A percentile compares a stretch with the other conserved stretches of the same genome.
Evolutionary conservation across 352 stramenopile species (phyloP).

Genomic region (Pythium graminicola): DNA sequence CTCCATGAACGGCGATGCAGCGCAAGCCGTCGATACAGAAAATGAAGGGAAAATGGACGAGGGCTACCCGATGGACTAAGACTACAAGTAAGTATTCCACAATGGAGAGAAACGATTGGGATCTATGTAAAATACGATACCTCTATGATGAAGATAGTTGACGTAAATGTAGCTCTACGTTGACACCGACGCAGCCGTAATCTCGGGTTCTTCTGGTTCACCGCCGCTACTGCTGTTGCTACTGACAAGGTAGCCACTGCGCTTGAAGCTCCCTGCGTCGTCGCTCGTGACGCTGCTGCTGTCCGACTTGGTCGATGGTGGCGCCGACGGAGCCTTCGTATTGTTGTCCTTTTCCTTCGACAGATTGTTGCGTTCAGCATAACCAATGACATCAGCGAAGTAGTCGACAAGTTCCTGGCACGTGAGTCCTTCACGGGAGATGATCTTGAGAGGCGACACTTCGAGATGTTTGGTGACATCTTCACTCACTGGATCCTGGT

Average conservation of each 20-base stretch:
- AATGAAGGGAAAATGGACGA: conserved; percentile 4
- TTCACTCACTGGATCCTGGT: conserved; percentile 58
- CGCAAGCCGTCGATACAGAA: background rate
- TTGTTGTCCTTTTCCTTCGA: conserved; percentile 23
- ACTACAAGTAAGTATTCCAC: background rate
- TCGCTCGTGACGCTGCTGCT: conserved; percentile 9
- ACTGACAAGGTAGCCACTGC: conserved; percentile 47
- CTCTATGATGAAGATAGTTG: too few species aligned
- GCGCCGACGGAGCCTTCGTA: conserved; percentile 2
- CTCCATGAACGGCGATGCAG: background rate
- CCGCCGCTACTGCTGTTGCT: conserved; percentile 54
- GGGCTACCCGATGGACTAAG: conserved; percentile 3
- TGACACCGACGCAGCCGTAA: too few species aligned
- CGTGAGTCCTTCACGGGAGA: conserved; percentile 72
- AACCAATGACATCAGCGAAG: conserved; percentile 65
- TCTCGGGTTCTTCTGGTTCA: conserved; percentile 25
- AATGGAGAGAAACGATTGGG: too few species aligned
- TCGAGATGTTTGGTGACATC: conserved; percentile 55
- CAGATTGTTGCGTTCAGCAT: conserved; percentile 50
- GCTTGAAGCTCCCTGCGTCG: conserved; percentile 32
- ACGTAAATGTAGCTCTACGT: too few species aligned
- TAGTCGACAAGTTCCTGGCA: conserved; percentile 86
- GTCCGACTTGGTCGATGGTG: conserved; percentile 19
- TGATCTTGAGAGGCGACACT: conserved; percentile 74
- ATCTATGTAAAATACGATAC: too few species aligned